Conservation (phyloP, 192 early-diverging fungal genomes). For the Cladochytrium replicatum region DNA sequence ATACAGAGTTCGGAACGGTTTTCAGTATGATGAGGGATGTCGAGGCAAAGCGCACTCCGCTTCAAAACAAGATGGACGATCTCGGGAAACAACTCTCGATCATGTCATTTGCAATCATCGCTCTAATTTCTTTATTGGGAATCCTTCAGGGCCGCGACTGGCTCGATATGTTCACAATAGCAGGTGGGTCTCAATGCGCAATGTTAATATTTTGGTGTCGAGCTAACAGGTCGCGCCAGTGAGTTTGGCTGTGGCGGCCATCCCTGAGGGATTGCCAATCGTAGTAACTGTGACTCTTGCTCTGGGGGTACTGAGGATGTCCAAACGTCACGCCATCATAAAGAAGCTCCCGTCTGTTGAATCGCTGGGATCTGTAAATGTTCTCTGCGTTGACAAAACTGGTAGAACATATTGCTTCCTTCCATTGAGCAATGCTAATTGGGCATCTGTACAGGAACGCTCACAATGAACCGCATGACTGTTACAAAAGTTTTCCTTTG, state of each 20-base stretch:
- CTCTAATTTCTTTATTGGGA: conserved; percentile 74
- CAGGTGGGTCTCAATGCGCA: too few relatives aligned
- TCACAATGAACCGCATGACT: conserved; percentile 95
- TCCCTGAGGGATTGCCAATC: conserved; percentile 94
- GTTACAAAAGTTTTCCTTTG: conserved; percentile 70
- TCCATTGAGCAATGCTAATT: neutral
- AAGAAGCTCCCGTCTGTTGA: conserved; percentile 94
- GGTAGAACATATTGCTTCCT: conserved; percentile 14
- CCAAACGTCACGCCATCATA: conserved; percentile 81
- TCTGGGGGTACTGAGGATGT: conserved; percentile 85
- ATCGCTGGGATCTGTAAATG: conserved; percentile 85
- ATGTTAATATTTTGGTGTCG: neutral
- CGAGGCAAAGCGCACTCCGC: conserved; percentile 48
- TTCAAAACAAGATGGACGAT: conserved; percentile 92
- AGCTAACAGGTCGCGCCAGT: conserved; percentile 28
- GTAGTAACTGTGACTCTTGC: conserved; percentile 95
- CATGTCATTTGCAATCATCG: conserved; percentile 80
- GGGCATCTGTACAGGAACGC: too few relatives aligned
- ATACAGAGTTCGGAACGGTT: conserved; percentile 92
- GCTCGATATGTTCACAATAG: conserved; percentile 95
- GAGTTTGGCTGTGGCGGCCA: conserved; percentile 92
- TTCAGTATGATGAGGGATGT: conserved; percentile 90
- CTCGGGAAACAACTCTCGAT: conserved; percentile 81
- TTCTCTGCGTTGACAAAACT: conserved; percentile 97
- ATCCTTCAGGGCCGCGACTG: conserved; percentile 76